Percentiles rank a stretch among this genome's conserved stretches.
phyloP scores from a whole-genome alignment of 345 rosid species.

The Salix arbutifolia region DNA sequence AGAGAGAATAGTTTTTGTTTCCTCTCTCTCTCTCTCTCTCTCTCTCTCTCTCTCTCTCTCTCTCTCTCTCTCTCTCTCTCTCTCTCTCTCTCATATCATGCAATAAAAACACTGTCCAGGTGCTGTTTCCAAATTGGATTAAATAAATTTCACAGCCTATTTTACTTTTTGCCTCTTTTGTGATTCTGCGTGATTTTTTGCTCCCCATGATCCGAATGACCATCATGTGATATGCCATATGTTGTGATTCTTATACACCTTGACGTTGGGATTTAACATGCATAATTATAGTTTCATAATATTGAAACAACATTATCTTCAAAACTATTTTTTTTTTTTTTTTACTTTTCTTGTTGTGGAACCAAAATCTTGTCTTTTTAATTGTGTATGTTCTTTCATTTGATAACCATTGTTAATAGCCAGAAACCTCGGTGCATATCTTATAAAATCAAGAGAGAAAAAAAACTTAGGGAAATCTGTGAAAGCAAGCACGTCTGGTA shows the following conservation, averaged over 20 bases:
- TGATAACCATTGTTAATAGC: neutral
- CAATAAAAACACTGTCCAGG: slow-evolving; percentile 28
- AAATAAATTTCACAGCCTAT: slow-evolving; percentile 19
- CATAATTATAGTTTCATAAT: neutral
- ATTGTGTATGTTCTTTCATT: neutral
- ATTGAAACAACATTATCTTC: neutral
- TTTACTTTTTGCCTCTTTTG: slow-evolving; percentile 34
- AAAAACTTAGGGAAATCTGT: too few relatives aligned
- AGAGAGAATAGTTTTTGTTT: neutral
- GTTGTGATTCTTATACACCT: slow-evolving; percentile 25
- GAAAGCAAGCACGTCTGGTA: too few relatives aligned
- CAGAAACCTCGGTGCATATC: too few relatives aligned
- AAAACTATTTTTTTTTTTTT: neutral
- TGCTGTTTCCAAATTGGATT: slow-evolving; percentile 22
- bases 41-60: neutral
- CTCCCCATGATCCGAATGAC: slow-evolving; percentile 45
- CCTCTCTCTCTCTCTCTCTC: too few relatives aligned
- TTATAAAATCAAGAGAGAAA: too few relatives aligned
- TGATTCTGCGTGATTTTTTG: slow-evolving; percentile 51
- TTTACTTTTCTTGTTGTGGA: neutral
- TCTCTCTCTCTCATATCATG: slow-evolving; percentile 35
- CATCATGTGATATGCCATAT: slow-evolving; percentile 28
- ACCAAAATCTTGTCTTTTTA: neutral
- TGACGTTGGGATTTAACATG: slow-evolving; percentile 5
- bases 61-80: neutral